These are phyloP conservation scores for Arabis hirsuta DNA, from an alignment of 345 rosid genomes.

Conservation along the genomic window DNA sequence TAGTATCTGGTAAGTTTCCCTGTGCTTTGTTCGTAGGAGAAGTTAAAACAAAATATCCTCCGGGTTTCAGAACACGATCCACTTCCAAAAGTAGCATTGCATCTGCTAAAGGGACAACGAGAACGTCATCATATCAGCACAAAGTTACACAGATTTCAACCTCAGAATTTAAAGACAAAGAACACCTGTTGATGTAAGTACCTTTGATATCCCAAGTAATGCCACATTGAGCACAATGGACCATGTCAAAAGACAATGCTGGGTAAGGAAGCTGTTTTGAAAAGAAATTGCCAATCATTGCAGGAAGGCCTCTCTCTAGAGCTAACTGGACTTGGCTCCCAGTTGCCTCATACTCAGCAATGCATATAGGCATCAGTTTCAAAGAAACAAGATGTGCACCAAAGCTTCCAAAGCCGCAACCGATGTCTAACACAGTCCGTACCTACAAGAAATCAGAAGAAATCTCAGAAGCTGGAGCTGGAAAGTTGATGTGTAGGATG, in stretches of 20 bases:
- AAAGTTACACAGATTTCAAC: neutral
- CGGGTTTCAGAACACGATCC: constrained; percentile 93
- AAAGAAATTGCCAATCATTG: constrained; percentile 87
- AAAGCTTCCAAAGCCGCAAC: constrained; percentile 98
- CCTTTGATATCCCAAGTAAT: constrained; percentile 91
- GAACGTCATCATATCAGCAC: neutral
- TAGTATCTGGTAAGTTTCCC: constrained; percentile 52
- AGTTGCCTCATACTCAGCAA: constrained; percentile 89
- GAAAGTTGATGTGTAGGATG: constrained; percentile 24
- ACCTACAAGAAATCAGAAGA: constrained; percentile 54
- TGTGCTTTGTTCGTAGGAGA: constrained; percentile 68
- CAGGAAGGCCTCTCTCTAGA: constrained; percentile 98
- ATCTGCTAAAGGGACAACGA: constrained; percentile 53
- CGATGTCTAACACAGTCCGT: constrained; percentile 79
- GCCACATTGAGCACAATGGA: constrained; percentile 98
- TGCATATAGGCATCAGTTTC: constrained; percentile 81
- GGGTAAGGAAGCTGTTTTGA: constrained; percentile 92
- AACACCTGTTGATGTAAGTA: constrained; percentile 35
- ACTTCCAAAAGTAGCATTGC: constrained; percentile 89
- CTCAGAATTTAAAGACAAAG: neutral
- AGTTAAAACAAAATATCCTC: constrained; percentile 93
- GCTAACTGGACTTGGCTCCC: constrained; percentile 99
- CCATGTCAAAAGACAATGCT: constrained; percentile 84
- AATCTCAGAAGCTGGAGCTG: constrained; percentile 22
- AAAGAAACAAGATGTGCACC: constrained; percentile 91